These are phyloP conservation scores for Coemansia interrupta DNA, from an alignment of 192 early-diverging fungal genomes.

Conservation along the genomic window DNA sequence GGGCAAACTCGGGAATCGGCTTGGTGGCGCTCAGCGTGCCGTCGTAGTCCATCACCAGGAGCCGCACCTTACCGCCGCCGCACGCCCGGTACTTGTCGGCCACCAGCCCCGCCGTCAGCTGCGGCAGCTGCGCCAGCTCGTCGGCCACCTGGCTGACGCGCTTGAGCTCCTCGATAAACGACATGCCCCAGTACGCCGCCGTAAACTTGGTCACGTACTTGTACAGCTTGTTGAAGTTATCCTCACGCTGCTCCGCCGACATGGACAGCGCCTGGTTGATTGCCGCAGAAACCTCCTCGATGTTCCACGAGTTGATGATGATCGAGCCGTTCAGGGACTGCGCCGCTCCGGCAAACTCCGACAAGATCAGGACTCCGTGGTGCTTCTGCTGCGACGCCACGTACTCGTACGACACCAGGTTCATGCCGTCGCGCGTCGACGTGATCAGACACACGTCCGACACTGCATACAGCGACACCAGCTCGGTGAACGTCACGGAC, in stretches of 20 bases:
- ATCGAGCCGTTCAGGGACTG: conserved; percentile 96
- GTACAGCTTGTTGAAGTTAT: conserved; percentile 87
- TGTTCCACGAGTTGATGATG: conserved; percentile 99
- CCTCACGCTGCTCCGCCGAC: conserved; percentile 72
- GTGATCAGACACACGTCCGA: conserved; percentile 96
- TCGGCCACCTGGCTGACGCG: conserved; percentile 55
- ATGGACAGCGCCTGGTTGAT: conserved; percentile 91
- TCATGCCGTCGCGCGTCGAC: conserved; percentile 99
- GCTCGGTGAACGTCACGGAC: conserved; percentile 90
- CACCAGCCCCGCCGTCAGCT: conserved; percentile 17
- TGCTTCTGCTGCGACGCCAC: conserved; percentile 85
- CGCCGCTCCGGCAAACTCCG: conserved; percentile 98
- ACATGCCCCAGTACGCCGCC: conserved; percentile 93
- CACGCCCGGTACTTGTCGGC: not conserved
- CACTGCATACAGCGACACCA: conserved; percentile 93
- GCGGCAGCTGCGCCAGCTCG: conserved; percentile 48
- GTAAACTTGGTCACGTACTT: conserved; percentile 97
- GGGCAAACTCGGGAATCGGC: conserved; percentile 89
- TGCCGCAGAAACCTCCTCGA: conserved; percentile 85
- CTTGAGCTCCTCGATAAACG: conserved; percentile 86
- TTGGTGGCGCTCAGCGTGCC: conserved; percentile 86
- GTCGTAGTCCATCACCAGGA: conserved; percentile 95
- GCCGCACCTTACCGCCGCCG: conserved; percentile 22
- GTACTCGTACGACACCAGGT: conserved; percentile 98
- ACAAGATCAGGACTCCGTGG: conserved; percentile 94